A percentile compares a stretch with the other conserved stretches of the same genome.
Conservation (phyloP, 2,329 filamentous ascomycete genomes). For the Aphanoascus verrucosus region DNA sequence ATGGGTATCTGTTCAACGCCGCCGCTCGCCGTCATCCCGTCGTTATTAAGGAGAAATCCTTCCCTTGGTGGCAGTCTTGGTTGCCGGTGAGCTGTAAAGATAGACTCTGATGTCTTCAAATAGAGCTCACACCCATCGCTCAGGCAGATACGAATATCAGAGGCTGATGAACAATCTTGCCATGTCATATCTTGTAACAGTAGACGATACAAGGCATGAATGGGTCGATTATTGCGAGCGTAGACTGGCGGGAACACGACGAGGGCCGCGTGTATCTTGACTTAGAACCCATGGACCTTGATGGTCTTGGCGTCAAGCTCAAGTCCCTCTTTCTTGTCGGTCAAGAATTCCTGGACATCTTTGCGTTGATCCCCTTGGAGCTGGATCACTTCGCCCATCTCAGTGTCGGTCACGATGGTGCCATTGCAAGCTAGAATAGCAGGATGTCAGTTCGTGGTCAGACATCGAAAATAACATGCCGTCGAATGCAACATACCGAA, state of each 20-base stretch:
- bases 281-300: constrained; percentile 56
- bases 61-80: constrained; percentile 10
- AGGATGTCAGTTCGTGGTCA: constrained; percentile 18
- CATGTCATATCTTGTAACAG: not conserved
- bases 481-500: constrained; percentile 54
- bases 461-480: not conserved
- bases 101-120: not conserved
- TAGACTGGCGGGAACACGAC: constrained; percentile 31
- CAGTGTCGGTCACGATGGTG: constrained; percentile 89
- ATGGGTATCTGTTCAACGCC: constrained; percentile 37
- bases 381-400: constrained; percentile 99
- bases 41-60: not conserved
- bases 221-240: constrained; percentile 30
- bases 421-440: constrained; percentile 79
- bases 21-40: constrained; percentile 32
- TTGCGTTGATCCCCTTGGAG: constrained; percentile 98
- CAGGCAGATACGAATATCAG: not conserved
- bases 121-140: not conserved
- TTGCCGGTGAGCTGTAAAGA: not conserved
- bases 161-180: not conserved
- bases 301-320: constrained; percentile 94
- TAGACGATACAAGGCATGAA: constrained; percentile 21
- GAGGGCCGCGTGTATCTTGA: constrained; percentile 33
- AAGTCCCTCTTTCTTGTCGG: constrained; percentile 88
- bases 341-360: constrained; percentile 95